A percentile compares a stretch with the other conserved stretches of the same genome.
Evolutionary conservation across 306 rosid genomes (phyloP).

Genomic region (Quercus ilex): DNA sequence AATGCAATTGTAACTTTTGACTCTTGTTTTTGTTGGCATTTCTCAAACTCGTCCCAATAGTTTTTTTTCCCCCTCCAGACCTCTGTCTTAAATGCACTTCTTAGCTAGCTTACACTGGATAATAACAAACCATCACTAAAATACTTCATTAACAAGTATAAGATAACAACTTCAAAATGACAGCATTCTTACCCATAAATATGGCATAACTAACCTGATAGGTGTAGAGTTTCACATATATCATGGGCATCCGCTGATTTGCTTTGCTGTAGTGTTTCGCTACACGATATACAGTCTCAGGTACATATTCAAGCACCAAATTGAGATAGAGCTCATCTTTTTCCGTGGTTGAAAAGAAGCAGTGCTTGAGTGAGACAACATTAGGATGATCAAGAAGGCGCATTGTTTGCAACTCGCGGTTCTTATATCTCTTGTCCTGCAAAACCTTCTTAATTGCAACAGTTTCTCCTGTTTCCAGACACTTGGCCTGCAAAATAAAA

Average conservation of each 20-base stretch:
- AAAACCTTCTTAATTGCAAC: constrained; percentile 67
- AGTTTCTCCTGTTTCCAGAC: constrained; percentile 67
- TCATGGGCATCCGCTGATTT: constrained; percentile 68
- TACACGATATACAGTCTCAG: constrained; percentile 68
- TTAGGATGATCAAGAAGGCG: constrained; percentile 76
- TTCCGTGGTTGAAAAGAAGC: constrained; percentile 68
- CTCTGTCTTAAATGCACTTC: background rate
- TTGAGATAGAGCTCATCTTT: constrained; percentile 73
- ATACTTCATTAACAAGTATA: background rate
- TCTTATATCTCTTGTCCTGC: constrained; percentile 70
- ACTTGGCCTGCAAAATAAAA: constrained; percentile 55
- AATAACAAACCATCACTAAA: background rate
- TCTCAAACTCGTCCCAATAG: background rate
- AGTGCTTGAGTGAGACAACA: constrained; percentile 67
- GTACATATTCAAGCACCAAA: constrained; percentile 67
- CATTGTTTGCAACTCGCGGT: constrained; percentile 75
- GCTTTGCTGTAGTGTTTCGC: constrained; percentile 67
- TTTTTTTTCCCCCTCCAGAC: background rate
- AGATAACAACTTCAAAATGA: background rate
- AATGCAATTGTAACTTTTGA: background rate
- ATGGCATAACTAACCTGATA: constrained; percentile 44
- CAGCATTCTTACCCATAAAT: background rate
- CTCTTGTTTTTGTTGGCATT: background rate
- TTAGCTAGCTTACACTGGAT: background rate
- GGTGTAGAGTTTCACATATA: constrained; percentile 65